Evolutionary conservation across 2,329 filamentous ascomycete genomes (phyloP).

Genomic region (Aphanoascus verrucosus): DNA sequence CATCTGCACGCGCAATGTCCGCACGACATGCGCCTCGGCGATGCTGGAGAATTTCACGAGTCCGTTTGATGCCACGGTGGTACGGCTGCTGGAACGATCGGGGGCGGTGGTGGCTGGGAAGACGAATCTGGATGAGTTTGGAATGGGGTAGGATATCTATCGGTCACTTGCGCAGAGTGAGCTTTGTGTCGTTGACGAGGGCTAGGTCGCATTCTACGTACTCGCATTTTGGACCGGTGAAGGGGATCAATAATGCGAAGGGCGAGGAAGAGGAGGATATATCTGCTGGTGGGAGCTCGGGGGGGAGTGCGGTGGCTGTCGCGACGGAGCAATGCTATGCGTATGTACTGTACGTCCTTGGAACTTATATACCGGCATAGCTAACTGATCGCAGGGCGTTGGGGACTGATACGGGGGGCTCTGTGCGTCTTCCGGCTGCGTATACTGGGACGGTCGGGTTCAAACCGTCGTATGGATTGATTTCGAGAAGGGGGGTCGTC

Average conservation of each 20-base stretch:
- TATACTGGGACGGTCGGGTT: slow-evolving; percentile 77
- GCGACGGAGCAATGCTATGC: slow-evolving; percentile 51
- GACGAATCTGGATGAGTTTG: slow-evolving; percentile 91
- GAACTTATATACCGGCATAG: neutral
- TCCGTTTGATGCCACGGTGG: slow-evolving; percentile 73
- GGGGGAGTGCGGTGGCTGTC: slow-evolving; percentile 82
- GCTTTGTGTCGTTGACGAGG: neutral
- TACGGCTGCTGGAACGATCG: slow-evolving; percentile 52
- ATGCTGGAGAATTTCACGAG: slow-evolving; percentile 61
- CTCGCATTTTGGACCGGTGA: slow-evolving; percentile 57
- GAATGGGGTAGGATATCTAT: slow-evolving; percentile 57
- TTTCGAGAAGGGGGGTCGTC: slow-evolving; percentile 77
- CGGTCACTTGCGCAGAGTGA: neutral
- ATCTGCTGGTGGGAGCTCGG: slow-evolving; percentile 85
- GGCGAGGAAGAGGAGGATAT: slow-evolving; percentile 35
- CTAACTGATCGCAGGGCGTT: slow-evolving; percentile 46
- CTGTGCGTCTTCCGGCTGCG: slow-evolving; percentile 74
- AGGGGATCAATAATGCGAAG: slow-evolving; percentile 35
- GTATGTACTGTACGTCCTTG: slow-evolving; percentile 29
- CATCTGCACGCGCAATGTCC: slow-evolving; percentile 53
- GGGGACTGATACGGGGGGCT: slow-evolving; percentile 89
- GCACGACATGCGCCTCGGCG: slow-evolving; percentile 73
- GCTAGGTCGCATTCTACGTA: slow-evolving; percentile 55
- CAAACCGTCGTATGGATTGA: slow-evolving; percentile 81
- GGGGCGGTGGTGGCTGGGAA: slow-evolving; percentile 62